phyloP scores from a whole-genome alignment of 1,284 basidiomycete genomes.

The Kwoniella shivajii region DNA sequence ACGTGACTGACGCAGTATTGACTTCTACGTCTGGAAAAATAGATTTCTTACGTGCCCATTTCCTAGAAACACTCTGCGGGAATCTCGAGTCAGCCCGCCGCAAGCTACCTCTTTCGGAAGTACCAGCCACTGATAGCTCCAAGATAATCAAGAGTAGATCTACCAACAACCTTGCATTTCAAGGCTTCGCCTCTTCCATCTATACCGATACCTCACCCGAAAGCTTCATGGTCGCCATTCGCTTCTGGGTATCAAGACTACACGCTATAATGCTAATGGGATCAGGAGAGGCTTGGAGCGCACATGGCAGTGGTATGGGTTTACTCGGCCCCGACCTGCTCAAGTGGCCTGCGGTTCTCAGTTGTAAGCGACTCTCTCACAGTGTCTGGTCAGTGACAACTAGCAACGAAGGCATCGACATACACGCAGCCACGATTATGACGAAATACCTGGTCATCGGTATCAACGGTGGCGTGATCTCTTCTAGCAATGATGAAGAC shows the following conservation, averaged over 20 bases:
- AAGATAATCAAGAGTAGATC: too few species aligned
- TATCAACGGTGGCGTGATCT: slow-evolving; percentile 30
- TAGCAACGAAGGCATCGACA: neutral
- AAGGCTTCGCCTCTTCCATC: slow-evolving; percentile 21
- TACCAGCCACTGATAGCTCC: neutral
- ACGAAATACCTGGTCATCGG: slow-evolving; percentile 18
- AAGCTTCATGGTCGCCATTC: slow-evolving; percentile 27
- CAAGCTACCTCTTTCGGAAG: too few species aligned
- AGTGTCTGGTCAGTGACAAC: slow-evolving; percentile 28
- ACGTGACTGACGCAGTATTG: too few species aligned
- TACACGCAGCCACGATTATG: neutral
- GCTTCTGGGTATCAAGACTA: slow-evolving; percentile 38
- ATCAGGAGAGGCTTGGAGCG: slow-evolving; percentile 29
- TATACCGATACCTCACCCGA: slow-evolving; percentile 12
- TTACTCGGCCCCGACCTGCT: slow-evolving; percentile 31
- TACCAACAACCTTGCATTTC: slow-evolving; percentile 26
- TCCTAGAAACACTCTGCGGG: slow-evolving; percentile 16
- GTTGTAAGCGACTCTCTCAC: slow-evolving; percentile 11
- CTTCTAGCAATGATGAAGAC: neutral
- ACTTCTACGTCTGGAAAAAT: neutral
- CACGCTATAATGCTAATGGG: slow-evolving; percentile 31
- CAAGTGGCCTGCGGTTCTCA: slow-evolving; percentile 28
- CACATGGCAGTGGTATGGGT: slow-evolving; percentile 15
- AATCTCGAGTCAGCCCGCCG: slow-evolving; percentile 17
- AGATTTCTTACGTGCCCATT: slow-evolving; percentile 11